Evolutionary conservation across 257 asterid species (phyloP).

Genomic region (Jasminum sambac): DNA sequence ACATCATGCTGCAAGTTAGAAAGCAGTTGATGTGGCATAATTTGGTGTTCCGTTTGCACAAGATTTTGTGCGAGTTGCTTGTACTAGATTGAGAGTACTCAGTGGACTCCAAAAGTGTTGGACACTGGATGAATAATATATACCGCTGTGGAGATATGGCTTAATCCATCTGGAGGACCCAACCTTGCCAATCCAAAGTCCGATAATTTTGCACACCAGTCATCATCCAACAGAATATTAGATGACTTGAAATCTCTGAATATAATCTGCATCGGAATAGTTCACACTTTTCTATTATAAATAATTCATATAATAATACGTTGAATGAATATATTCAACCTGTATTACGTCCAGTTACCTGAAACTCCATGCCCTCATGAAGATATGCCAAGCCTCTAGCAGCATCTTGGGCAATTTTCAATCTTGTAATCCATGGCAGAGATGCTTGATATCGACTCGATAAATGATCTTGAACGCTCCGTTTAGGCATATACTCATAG

Average conservation of each 20-base stretch:
- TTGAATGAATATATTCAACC: background rate
- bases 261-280: conserved; percentile 57
- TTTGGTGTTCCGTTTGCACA: no score
- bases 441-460: conserved; percentile 60
- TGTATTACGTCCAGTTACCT: conserved; percentile 38
- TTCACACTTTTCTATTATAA: background rate
- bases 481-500: conserved; percentile 66
- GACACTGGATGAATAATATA: conserved; percentile 1
- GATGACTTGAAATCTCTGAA: conserved; percentile 93
- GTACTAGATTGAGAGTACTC: no score
- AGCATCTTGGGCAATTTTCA: conserved; percentile 72
- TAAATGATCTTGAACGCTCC: conserved; percentile 78
- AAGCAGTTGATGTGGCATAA: no score
- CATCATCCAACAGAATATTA: conserved; percentile 79
- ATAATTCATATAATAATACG: background rate
- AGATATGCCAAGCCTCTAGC: conserved; percentile 82
- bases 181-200: conserved; percentile 86
- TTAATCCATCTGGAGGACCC: conserved; percentile 78
- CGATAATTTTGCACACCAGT: conserved; percentile 87
- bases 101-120: no score
- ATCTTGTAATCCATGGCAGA: conserved; percentile 73
- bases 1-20: no score
- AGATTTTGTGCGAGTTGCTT: no score
- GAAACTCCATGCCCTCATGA: conserved; percentile 94
- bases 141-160: conserved; percentile 93